phyloP scores from a whole-genome alignment of 2,329 filamentous ascomycete genomes.

The Scytalidium sp. region DNA sequence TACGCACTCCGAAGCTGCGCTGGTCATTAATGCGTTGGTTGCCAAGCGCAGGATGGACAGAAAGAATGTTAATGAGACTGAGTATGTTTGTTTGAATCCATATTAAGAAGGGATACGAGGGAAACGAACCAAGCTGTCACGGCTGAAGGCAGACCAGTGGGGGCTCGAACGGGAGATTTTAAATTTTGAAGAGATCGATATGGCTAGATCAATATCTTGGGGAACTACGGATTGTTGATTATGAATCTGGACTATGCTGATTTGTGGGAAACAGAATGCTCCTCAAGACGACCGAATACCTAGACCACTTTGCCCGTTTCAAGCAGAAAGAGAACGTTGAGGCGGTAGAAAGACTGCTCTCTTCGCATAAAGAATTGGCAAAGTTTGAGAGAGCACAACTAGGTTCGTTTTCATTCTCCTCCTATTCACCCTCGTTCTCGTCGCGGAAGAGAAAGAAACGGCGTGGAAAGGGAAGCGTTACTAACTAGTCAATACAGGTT shows the following conservation, averaged over 20 bases:
- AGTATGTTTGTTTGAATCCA: constrained; percentile 60
- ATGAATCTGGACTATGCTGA: too few relatives aligned
- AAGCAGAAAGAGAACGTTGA: constrained; percentile 93
- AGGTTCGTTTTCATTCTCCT: constrained; percentile 49
- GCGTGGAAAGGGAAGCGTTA: constrained; percentile 4
- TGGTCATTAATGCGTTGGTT: constrained; percentile 88
- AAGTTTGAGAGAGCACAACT: constrained; percentile 93
- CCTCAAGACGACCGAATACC: constrained; percentile 84
- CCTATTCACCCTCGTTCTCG: constrained; percentile 3
- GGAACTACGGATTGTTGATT: not conserved
- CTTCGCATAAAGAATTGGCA: constrained; percentile 74
- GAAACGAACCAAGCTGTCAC: not conserved
- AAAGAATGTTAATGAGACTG: constrained; percentile 81
- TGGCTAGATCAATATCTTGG: not conserved
- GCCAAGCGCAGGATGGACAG: constrained; percentile 75
- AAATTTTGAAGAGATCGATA: not conserved
- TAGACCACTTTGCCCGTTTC: constrained; percentile 93
- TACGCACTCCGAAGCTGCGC: constrained; percentile 85
- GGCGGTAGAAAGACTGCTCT: constrained; percentile 85
- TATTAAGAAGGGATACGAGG: not conserved
- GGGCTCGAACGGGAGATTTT: not conserved
- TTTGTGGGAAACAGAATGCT: constrained; percentile 56
- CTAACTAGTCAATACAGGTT: constrained; percentile 55
- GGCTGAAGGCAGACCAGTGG: not conserved
- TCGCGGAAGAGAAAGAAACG: not conserved